Evolutionary conservation across 1,284 basidiomycete genomes (phyloP).

Genomic region (Amylostereum areolatum): DNA sequence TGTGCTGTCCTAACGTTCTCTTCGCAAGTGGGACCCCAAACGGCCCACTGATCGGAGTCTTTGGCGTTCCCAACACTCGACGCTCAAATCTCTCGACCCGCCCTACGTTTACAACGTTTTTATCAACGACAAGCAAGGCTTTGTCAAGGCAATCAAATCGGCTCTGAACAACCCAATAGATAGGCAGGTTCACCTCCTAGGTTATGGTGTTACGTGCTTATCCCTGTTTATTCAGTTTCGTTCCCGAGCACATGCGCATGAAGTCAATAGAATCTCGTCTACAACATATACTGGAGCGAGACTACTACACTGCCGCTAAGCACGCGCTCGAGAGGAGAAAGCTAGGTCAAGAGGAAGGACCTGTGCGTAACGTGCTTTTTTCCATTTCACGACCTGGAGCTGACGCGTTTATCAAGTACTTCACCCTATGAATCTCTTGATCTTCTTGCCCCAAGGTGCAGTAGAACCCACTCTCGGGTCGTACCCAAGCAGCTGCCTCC

Average conservation of each 20-base stretch:
- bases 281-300: background rate
- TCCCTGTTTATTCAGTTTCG: too few species aligned
- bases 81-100: background rate
- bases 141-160: background rate
- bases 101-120: slow-evolving; percentile 4
- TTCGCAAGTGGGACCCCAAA: slow-evolving; percentile 13
- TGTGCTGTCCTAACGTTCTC: background rate
- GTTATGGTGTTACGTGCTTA: too few species aligned
- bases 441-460: too few species aligned
- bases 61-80: background rate
- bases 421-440: too few species aligned
- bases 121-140: background rate
- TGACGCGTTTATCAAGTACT: too few species aligned
- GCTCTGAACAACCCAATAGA: slow-evolving; percentile 1
- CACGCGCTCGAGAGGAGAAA: background rate
- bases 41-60: background rate
- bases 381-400: too few species aligned
- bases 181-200: background rate
- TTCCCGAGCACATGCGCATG: too few species aligned
- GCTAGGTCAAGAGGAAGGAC: background rate
- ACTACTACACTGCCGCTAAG: background rate
- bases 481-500: too few species aligned
- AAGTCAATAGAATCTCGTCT: too few species aligned
- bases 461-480: too few species aligned
- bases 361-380: background rate